Evolutionary conservation across 2,329 filamentous ascomycete species (phyloP).

Genomic region (Kalmusia sp.): DNA sequence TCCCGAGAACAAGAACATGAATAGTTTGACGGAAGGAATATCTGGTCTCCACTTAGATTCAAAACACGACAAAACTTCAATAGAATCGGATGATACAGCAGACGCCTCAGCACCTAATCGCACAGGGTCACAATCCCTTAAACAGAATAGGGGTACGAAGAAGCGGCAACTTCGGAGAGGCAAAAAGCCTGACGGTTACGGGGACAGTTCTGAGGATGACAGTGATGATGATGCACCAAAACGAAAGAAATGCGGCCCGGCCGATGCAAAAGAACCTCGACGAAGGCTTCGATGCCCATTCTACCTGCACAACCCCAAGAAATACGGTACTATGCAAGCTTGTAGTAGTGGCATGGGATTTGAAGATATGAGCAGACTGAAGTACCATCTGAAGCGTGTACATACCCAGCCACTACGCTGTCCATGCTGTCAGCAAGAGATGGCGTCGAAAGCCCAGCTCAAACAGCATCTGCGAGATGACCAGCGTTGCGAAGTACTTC

Average conservation of each 20-base stretch:
- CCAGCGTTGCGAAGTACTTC: neutral
- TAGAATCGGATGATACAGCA: too few species aligned
- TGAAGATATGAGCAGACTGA: neutral
- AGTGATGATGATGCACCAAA: neutral
- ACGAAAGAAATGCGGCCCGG: neutral
- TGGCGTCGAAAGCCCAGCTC: neutral
- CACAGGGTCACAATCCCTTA: too few species aligned
- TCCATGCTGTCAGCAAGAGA: neutral
- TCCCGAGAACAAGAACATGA: too few species aligned
- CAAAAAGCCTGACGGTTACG: neutral
- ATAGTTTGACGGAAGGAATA: too few species aligned
- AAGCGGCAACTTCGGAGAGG: neutral
- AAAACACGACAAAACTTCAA: too few species aligned
- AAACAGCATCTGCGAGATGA: neutral
- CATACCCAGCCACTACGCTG: neutral
- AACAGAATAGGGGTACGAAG: too few species aligned
- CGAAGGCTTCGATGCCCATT: neutral
- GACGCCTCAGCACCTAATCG: too few species aligned
- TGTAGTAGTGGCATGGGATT: neutral
- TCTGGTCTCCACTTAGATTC: too few species aligned
- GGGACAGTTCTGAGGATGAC: neutral
- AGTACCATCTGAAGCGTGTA: neutral
- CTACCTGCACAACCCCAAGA: neutral
- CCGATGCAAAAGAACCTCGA: neutral
- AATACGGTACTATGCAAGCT: neutral